Conservation (phyloP, 257 asterid species). For the Oldenlandia corymbosa region DNA sequence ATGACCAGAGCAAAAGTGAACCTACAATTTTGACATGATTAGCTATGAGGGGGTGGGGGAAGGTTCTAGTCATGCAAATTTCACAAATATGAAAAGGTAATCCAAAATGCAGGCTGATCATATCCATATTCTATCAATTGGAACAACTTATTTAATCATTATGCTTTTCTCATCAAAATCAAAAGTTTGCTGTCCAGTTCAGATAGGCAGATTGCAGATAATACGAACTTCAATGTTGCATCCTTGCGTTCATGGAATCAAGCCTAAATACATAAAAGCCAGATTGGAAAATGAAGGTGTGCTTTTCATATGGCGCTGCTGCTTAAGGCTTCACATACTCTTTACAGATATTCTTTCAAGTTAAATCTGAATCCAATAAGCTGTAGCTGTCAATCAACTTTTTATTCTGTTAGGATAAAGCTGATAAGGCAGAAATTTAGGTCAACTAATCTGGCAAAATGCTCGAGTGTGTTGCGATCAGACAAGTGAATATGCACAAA, state of each 20-base stretch:
- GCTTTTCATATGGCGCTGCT: too few relatives aligned
- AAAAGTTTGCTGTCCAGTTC: background rate
- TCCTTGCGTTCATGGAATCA: background rate
- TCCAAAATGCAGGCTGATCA: background rate
- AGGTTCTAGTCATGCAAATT: background rate
- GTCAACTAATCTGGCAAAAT: background rate
- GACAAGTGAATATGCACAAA: too few relatives aligned
- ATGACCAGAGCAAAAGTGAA: conserved; percentile 57
- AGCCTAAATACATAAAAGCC: background rate
- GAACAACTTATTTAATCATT: background rate
- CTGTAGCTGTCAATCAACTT: background rate
- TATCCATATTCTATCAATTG: background rate
- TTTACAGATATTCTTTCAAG: too few relatives aligned
- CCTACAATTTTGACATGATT: conserved; percentile 24
- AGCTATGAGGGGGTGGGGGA: background rate
- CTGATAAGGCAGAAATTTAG: background rate
- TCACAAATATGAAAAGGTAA: background rate
- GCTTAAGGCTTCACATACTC: too few relatives aligned
- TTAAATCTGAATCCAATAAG: too few relatives aligned
- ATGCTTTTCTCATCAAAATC: background rate
- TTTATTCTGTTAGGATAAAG: background rate
- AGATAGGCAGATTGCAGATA: background rate
- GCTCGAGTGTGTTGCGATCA: background rate
- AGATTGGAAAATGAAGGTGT: too few relatives aligned
- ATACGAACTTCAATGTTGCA: background rate